Percentiles rank a stretch among this genome's conserved stretches.
Evolutionary conservation across 208 protist species (phyloP).

Genomic region (Eutreptiella sp.): DNA sequence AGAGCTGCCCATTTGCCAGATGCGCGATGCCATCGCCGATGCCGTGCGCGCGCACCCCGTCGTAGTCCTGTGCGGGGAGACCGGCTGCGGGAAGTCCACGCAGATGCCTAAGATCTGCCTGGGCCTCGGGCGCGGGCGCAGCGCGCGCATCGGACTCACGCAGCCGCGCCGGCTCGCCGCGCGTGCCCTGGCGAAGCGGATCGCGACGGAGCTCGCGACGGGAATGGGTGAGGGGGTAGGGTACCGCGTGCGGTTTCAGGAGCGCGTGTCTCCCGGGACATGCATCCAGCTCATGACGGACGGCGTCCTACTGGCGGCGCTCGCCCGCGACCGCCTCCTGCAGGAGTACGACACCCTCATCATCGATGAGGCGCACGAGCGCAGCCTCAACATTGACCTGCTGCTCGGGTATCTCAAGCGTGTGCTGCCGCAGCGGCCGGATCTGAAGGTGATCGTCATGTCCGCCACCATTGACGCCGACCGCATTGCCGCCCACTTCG

Average conservation of each 20-base stretch:
- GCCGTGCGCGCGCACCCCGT: constrained; percentile 54
- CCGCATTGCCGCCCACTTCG: too few relatives aligned
- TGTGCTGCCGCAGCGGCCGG: constrained; percentile 55
- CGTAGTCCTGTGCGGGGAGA: constrained; percentile 76
- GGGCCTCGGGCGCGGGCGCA: constrained; percentile 21
- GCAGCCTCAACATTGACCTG: constrained; percentile 90
- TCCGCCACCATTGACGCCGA: constrained; percentile 87
- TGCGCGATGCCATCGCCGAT: constrained; percentile 45
- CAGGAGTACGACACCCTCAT: constrained; percentile 92
- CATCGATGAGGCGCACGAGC: constrained; percentile 99
- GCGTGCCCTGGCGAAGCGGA: constrained; percentile 80
- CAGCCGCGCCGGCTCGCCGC: constrained; percentile 92
- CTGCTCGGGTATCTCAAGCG: constrained; percentile 75
- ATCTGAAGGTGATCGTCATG: constrained; percentile 79
- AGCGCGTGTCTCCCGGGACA: constrained; percentile 65
- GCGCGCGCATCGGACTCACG: constrained; percentile 68
- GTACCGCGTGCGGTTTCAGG: constrained; percentile 86
- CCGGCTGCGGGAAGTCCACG: constrained; percentile 82
- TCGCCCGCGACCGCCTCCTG: constrained; percentile 73
- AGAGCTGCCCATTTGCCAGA: constrained; percentile 2
- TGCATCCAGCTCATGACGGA: constrained; percentile 92
- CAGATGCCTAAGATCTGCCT: constrained; percentile 81
- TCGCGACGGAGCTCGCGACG: constrained; percentile 80
- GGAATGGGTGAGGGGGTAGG: constrained; percentile 70
- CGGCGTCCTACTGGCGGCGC: constrained; percentile 88